Evolutionary conservation across 352 stramenopile species (phyloP).

Genomic region (Hyaloperonospora brassicae): DNA sequence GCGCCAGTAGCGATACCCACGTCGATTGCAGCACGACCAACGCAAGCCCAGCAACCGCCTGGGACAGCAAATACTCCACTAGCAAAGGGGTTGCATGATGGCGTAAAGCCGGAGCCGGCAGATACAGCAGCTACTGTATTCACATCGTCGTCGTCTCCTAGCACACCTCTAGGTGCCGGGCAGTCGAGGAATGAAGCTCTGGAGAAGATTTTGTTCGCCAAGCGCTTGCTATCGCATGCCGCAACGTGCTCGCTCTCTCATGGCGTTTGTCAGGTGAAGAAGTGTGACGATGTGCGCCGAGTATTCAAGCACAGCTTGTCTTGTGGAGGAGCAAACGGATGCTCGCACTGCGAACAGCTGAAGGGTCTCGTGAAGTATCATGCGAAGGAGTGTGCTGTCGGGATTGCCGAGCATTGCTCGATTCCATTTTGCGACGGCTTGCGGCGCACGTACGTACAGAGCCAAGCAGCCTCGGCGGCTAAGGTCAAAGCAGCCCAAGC

Average conservation of each 20-base stretch:
- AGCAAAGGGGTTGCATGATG: conserved; percentile 4
- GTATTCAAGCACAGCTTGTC: conserved; percentile 83
- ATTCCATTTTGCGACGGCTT: conserved; percentile 82
- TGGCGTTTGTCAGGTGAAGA: conserved; percentile 73
- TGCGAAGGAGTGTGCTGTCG: conserved; percentile 63
- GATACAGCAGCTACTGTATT: conserved; percentile 3
- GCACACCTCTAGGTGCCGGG: conserved; percentile 11
- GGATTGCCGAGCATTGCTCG: conserved; percentile 55
- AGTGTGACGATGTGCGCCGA: conserved; percentile 77
- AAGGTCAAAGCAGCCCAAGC: conserved; percentile 29
- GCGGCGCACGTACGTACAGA: conserved; percentile 47
- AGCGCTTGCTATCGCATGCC: conserved; percentile 70
- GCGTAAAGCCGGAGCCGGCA: conserved; percentile 31
- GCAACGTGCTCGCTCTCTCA: conserved; percentile 51
- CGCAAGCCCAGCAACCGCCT: conserved; percentile 6
- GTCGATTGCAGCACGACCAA: background rate
- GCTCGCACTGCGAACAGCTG: conserved; percentile 73
- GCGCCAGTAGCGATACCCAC: conserved; percentile 20
- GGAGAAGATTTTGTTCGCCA: conserved; percentile 83
- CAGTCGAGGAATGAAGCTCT: conserved; percentile 49
- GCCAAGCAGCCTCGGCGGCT: conserved; percentile 25
- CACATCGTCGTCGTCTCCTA: conserved; percentile 16
- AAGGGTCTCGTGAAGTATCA: conserved; percentile 82
- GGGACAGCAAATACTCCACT: conserved; percentile 10
- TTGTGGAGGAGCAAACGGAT: conserved; percentile 56